phyloP scores from a whole-genome alignment of 371 early-diverging fungal species.

The Entomophthora muscae region DNA sequence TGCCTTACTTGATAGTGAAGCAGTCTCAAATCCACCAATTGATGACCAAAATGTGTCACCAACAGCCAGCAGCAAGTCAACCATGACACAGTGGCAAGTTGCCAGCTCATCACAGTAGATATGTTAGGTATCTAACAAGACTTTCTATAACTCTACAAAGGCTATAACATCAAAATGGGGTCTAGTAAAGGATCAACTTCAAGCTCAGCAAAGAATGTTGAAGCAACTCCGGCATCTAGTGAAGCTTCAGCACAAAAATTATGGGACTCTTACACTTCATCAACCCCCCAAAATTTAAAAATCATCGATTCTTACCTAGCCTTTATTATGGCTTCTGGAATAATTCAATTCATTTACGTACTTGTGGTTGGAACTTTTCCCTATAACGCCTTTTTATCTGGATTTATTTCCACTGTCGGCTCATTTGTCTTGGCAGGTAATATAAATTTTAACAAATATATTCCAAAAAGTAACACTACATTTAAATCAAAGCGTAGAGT shows the following conservation, averaged over 20 bases:
- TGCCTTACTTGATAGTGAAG: no score
- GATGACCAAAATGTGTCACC: neutral
- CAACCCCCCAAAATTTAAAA: constrained; percentile 61
- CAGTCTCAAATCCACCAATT: neutral
- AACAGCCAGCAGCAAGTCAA: neutral
- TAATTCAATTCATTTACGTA: constrained; percentile 77
- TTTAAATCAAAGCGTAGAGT: no score
- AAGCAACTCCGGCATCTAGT: neutral
- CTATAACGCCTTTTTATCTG: constrained; percentile 93
- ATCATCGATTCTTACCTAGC: constrained; percentile 83
- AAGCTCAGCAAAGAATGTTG: neutral
- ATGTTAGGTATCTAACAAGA: neutral
- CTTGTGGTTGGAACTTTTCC: constrained; percentile 75
- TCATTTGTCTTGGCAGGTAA: constrained; percentile 84
- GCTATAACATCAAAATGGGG: neutral
- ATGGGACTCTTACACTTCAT: constrained; percentile 25
- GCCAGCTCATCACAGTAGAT: neutral
- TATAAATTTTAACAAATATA: neutral
- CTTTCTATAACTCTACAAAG: no score
- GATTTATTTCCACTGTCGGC: constrained; percentile 83
- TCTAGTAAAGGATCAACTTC: neutral
- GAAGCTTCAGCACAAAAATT: neutral
- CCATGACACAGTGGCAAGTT: neutral
- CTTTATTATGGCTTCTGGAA: constrained; percentile 66
- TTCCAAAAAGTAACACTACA: no score